Percentiles rank a stretch among this genome's conserved stretches.
These are phyloP conservation scores for Phytophthora sp. DNA, from an alignment of 352 stramenopile species.

Conservation along the genomic window DNA sequence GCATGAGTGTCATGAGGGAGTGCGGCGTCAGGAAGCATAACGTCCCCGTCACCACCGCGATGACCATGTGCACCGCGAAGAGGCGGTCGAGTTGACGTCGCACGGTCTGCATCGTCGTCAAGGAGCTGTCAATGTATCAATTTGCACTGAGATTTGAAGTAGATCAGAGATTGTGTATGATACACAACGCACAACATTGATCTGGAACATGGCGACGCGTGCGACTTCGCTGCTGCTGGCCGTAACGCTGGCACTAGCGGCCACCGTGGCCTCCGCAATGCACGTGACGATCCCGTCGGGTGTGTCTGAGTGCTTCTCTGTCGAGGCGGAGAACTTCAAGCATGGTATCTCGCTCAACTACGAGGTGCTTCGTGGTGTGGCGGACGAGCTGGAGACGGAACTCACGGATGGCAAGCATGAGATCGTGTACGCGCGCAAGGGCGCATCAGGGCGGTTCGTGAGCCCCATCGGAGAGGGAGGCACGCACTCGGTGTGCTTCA, in stretches of 20 bases:
- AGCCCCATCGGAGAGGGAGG: slow-evolving; percentile 63
- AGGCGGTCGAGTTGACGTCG: slow-evolving; percentile 83
- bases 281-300: slow-evolving; percentile 56
- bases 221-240: slow-evolving; percentile 21
- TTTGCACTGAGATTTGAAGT: slow-evolving; percentile 17
- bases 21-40: slow-evolving; percentile 84
- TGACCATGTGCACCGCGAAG: slow-evolving; percentile 77
- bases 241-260: slow-evolving; percentile 19
- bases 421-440: slow-evolving; percentile 62
- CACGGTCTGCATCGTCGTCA: slow-evolving; percentile 53
- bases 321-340: slow-evolving; percentile 75
- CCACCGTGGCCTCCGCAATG: slow-evolving; percentile 32
- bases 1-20: slow-evolving; percentile 79
- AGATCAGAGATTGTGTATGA: background rate
- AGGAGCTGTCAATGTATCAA: background rate
- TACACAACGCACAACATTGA: slow-evolving; percentile 8
- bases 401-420: slow-evolving; percentile 66
- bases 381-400: slow-evolving; percentile 71
- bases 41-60: slow-evolving; percentile 66
- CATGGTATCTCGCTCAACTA: slow-evolving; percentile 90
- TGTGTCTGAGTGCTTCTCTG: slow-evolving; percentile 70
- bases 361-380: slow-evolving; percentile 74
- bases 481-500: slow-evolving; percentile 77
- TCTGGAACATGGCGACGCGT: slow-evolving; percentile 2
- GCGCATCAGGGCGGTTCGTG: slow-evolving; percentile 60